Evolutionary conservation across 257 asterid genomes (phyloP).

Genomic region (Dorcoceras hygrometricum): DNA sequence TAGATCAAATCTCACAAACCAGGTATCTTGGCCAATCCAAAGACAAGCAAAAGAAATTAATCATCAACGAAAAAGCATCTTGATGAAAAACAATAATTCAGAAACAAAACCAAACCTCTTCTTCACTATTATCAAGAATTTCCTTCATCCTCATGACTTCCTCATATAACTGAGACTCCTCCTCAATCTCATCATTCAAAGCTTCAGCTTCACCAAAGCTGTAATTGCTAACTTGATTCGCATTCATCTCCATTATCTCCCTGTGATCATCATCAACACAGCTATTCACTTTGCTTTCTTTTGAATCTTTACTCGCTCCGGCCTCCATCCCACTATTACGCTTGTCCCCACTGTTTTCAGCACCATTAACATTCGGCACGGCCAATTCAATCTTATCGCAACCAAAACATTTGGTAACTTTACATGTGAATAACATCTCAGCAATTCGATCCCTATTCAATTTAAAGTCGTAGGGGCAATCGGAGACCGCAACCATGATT

Average conservation of each 20-base stretch:
- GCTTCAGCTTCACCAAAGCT: constrained; percentile 35
- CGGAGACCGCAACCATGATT: constrained; percentile 45
- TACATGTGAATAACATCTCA: constrained; percentile 38
- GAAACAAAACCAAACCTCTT: constrained; percentile 38
- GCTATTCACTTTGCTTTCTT: constrained; percentile 34
- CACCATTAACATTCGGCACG: constrained; percentile 22
- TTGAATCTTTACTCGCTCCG: constrained; percentile 30
- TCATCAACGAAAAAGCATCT: background rate
- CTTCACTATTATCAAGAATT: constrained; percentile 40
- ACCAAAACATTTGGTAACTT: constrained; percentile 26
- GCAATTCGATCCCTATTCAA: constrained; percentile 46
- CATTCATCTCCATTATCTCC: constrained; percentile 25
- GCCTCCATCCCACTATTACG: constrained; percentile 22
- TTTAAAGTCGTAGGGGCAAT: constrained; percentile 45
- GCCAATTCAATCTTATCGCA: constrained; percentile 25
- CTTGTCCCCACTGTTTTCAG: constrained; percentile 3
- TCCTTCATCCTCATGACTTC: constrained; percentile 35
- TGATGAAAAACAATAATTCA: background rate
- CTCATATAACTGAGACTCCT: constrained; percentile 17
- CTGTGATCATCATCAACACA: constrained; percentile 23
- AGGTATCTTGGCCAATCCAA: background rate
- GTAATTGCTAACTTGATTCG: constrained; percentile 22
- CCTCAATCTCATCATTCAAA: constrained; percentile 33
- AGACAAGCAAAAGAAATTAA: background rate
- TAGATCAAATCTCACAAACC: background rate